A percentile compares a stretch with the other conserved stretches of the same genome.
phyloP scores from a whole-genome alignment of 371 early-diverging fungal genomes.

The Paraphysoderma sedebokerense region DNA sequence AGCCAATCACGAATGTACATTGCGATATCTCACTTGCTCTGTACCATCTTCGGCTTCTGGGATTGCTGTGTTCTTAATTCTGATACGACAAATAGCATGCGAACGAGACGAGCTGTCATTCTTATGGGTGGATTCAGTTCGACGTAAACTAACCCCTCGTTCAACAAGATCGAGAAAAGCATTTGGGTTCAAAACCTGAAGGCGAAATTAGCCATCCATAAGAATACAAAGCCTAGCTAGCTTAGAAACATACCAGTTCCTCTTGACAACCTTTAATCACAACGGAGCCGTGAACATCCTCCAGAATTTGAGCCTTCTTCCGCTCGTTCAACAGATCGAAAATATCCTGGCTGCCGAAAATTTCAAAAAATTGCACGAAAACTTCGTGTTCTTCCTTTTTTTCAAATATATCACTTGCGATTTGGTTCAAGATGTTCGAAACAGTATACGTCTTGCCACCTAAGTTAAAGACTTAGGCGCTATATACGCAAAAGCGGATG shows the following conservation, averaged over 20 bases:
- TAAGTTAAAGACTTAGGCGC: no score
- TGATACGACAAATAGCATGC: conserved; percentile 21
- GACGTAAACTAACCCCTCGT: conserved; percentile 9
- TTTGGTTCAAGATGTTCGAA: conserved; percentile 9
- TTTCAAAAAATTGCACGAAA: conserved; percentile 13
- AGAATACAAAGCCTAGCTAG: no score
- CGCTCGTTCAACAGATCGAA: conserved; percentile 12
- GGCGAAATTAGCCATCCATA: no score
- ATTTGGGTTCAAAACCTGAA: not conserved
- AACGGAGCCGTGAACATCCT: conserved; percentile 13
- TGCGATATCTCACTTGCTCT: not conserved
- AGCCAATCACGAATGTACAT: not conserved
- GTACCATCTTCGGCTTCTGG: conserved; percentile 16
- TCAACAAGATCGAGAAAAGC: conserved; percentile 8
- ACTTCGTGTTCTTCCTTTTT: conserved; percentile 8
- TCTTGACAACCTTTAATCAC: conserved; percentile 4
- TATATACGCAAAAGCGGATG: not conserved
- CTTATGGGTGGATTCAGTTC: conserved; percentile 7
- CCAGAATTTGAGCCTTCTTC: conserved; percentile 10
- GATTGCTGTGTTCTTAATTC: conserved; percentile 8
- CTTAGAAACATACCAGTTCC: no score
- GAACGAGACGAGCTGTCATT: conserved; percentile 16
- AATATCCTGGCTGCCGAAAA: conserved; percentile 14
- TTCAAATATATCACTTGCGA: conserved; percentile 14
- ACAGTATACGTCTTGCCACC: conserved; percentile 40